Evolutionary conservation across 2,329 filamentous ascomycete species (phyloP).

Genomic region (Incumbomyces lentus): DNA sequence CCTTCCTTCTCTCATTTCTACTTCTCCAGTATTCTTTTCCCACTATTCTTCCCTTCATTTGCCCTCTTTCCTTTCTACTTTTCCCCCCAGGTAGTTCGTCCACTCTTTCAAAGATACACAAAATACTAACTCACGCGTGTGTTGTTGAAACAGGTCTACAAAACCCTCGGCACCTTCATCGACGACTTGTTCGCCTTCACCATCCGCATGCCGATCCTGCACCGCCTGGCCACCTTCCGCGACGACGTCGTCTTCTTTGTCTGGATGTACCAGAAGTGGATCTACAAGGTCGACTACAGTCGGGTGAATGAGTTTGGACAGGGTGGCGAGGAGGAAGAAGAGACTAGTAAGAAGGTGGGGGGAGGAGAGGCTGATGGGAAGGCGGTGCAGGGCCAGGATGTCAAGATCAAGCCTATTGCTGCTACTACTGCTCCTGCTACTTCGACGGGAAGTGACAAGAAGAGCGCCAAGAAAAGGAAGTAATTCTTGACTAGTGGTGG

Average conservation of each 20-base stretch:
- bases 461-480: constrained; percentile 18
- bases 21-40: no score
- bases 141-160: constrained; percentile 70
- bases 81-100: no score
- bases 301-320: constrained; percentile 97
- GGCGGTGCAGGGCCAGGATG: constrained; percentile 15
- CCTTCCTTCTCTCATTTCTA: constrained; percentile 63
- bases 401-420: constrained; percentile 16
- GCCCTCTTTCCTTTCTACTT: constrained; percentile 48
- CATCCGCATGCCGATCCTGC: constrained; percentile 96
- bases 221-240: constrained; percentile 80
- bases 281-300: constrained; percentile 82
- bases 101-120: no score
- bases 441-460: constrained; percentile 13
- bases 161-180: constrained; percentile 97
- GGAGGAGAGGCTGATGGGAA: constrained; percentile 10
- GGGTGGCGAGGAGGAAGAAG: constrained; percentile 73
- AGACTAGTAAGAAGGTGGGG: constrained; percentile 35
- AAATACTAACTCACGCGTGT: no score
- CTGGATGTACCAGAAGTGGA: constrained; percentile 88
- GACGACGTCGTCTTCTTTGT: constrained; percentile 98
- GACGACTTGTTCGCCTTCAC: constrained; percentile 98
- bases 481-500: neutral
- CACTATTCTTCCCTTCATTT: constrained; percentile 69
- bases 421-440: constrained; percentile 12